Evolutionary conservation across 2,329 filamentous ascomycete species (phyloP), one percentile per base, ranked within the genome.

Genomic region (Lanzia echinophila): DNA sequence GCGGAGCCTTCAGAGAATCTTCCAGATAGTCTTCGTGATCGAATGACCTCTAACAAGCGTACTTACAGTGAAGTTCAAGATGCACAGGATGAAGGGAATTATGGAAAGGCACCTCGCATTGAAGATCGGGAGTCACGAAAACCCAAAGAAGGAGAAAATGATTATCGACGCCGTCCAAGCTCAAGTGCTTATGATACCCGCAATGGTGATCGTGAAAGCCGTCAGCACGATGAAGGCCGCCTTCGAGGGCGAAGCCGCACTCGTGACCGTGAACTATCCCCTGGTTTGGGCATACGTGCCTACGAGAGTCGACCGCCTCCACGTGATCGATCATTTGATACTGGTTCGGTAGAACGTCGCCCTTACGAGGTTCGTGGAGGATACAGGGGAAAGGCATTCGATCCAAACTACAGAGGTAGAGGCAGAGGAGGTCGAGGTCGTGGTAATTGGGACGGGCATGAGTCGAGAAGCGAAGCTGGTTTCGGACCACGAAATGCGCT

Each of bases 351-450:
- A 7, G 62, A 59, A 33, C 58, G 54, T 43, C 58, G 62, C 31
- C 47, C 49, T 15, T 62, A 55, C 56, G 57, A 62, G 22, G 22
- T 41, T 22, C 54, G 54, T 13, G 62, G 60, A 39, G 50, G 50
- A 31, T 67, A 68, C 46, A 57, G 47, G 59, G 65, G 65, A 36
- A 57, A 56, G 45, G 51, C 57, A 8, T 68, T 55, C 52, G 64
- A 68, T 61, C 62, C 66, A 24, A 64, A 63, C 47, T 67, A 55
- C 56, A 58, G 65, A 45, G 59, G 60, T 47, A 58, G 63, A 36
- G 64, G 61, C 36, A 60, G 63, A 42, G 58, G 64, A 45, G 58
- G 62, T 15, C 46, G 63, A 55, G 62, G 62, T 12, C 58, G 64
- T 57, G 62, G 62, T 50, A 39, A 51, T 22, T 36, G 48, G 41